phyloP scores from a whole-genome alignment of 2,329 filamentous ascomycete species.

The Diaporthe humulicola region DNA sequence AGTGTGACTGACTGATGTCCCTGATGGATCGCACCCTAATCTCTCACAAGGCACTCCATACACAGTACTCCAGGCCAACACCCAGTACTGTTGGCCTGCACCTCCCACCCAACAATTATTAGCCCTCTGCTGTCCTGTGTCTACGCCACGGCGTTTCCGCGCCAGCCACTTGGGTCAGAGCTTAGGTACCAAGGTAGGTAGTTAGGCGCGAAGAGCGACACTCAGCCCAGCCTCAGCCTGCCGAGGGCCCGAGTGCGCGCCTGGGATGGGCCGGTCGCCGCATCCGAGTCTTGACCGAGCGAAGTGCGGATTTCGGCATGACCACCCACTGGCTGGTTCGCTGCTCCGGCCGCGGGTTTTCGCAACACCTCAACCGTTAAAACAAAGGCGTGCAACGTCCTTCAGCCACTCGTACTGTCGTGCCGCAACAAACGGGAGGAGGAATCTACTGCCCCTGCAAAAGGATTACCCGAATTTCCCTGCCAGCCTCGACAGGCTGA shows the following conservation, averaged over 20 bases:
- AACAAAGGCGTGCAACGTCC: not conserved
- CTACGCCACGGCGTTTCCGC: slow-evolving; percentile 17
- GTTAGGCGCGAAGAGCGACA: slow-evolving; percentile 14
- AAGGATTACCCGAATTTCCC: not conserved
- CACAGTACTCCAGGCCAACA: slow-evolving; percentile 22
- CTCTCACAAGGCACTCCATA: slow-evolving; percentile 4
- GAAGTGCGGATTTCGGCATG: slow-evolving; percentile 8
- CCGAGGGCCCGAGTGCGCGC: slow-evolving; percentile 19
- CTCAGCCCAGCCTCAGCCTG: slow-evolving; percentile 10
- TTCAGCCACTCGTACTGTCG: not conserved
- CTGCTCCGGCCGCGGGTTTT: slow-evolving; percentile 15
- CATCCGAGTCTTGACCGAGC: slow-evolving; percentile 14
- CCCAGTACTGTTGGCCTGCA: not conserved
- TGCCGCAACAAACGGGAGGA: no score
- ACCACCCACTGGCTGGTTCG: slow-evolving; percentile 4
- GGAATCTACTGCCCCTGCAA: not conserved
- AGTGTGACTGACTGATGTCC: slow-evolving; percentile 20
- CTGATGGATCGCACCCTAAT: slow-evolving; percentile 12
- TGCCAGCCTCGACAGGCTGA: slow-evolving; percentile 14
- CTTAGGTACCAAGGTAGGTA: no score
- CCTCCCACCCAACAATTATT: not conserved
- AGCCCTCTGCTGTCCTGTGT: not conserved
- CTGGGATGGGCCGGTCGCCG: slow-evolving; percentile 26
- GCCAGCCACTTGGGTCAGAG: not conserved
- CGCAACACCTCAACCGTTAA: not conserved